Evolutionary conservation across 2,329 filamentous ascomycete genomes (phyloP).

Genomic region (Leptodontidium sp.): DNA sequence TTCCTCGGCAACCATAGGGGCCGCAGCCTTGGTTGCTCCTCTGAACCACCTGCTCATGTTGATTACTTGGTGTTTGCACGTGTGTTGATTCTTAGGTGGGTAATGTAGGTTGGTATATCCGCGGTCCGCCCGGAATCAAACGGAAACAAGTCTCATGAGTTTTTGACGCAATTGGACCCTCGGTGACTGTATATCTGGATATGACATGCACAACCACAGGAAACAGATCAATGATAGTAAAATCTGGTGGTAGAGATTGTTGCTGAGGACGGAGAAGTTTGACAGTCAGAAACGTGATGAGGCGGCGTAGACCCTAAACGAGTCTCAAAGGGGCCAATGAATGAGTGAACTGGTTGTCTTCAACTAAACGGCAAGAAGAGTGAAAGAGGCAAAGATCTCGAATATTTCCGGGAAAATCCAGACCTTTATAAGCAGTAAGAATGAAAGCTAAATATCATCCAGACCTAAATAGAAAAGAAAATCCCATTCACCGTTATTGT

Average conservation of each 20-base stretch:
- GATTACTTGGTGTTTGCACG: slow-evolving; percentile 17
- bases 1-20: slow-evolving; percentile 47
- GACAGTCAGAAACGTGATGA: slow-evolving; percentile 5
- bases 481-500: background rate
- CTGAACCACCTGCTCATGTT: slow-evolving; percentile 47
- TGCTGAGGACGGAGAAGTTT: background rate
- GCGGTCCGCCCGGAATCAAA: slow-evolving; percentile 23
- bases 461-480: background rate
- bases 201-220: background rate
- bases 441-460: background rate
- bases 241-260: background rate
- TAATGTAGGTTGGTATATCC: slow-evolving; percentile 1
- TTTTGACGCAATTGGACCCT: background rate
- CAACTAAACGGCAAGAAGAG: background rate
- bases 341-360: background rate
- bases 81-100: slow-evolving; percentile 11
- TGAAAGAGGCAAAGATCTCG: background rate
- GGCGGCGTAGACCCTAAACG: slow-evolving; percentile 7
- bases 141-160: slow-evolving; percentile 21
- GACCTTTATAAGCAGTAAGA: background rate
- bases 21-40: slow-evolving; percentile 36
- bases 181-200: too few species aligned
- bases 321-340: background rate
- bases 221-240: background rate
- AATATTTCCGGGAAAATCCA: background rate